phyloP scores from a whole-genome alignment of 2,329 filamentous ascomycete species.

The Hawksworthiomyces lignivorus region DNA sequence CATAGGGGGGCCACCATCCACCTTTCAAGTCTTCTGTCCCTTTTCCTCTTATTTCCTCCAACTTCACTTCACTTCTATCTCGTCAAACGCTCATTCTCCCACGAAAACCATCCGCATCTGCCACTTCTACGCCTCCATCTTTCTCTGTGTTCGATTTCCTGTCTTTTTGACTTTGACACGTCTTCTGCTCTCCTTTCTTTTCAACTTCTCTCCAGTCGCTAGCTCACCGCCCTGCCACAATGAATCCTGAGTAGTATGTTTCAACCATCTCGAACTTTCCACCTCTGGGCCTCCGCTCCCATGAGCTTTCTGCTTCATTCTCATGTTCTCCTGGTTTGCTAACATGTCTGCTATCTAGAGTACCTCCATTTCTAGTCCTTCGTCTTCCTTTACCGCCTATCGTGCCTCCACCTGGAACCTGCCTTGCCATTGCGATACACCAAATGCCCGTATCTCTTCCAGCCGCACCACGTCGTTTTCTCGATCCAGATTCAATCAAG shows the following conservation, averaged over 20 bases:
- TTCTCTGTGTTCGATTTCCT: neutral
- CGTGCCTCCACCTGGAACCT: conserved; percentile 17
- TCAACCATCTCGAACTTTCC: conserved; percentile 16
- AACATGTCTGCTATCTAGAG: conserved; percentile 6
- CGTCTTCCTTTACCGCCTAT: neutral
- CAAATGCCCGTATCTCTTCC: too few species aligned
- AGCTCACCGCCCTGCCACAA: conserved; percentile 39
- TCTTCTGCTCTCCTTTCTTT: conserved; percentile 1
- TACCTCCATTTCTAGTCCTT: neutral
- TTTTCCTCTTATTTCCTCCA: neutral
- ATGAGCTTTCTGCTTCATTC: neutral
- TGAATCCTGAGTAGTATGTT: conserved; percentile 85
- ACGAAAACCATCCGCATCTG: too few species aligned
- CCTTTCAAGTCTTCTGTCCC: too few species aligned
- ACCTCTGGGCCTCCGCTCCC: too few species aligned
- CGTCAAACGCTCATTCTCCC: too few species aligned
- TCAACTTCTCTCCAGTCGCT: neutral
- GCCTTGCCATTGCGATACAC: too few species aligned
- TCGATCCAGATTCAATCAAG: too few species aligned
- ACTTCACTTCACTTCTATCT: neutral
- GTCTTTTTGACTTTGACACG: too few species aligned
- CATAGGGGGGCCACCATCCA: too few species aligned
- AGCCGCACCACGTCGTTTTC: too few species aligned
- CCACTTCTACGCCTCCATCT: neutral
- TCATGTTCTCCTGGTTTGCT: neutral